Evolutionary conservation across 2,329 filamentous ascomycete genomes (phyloP), one percentile per base, ranked within the genome.

Genomic region (Colletotrichum sp.): DNA sequence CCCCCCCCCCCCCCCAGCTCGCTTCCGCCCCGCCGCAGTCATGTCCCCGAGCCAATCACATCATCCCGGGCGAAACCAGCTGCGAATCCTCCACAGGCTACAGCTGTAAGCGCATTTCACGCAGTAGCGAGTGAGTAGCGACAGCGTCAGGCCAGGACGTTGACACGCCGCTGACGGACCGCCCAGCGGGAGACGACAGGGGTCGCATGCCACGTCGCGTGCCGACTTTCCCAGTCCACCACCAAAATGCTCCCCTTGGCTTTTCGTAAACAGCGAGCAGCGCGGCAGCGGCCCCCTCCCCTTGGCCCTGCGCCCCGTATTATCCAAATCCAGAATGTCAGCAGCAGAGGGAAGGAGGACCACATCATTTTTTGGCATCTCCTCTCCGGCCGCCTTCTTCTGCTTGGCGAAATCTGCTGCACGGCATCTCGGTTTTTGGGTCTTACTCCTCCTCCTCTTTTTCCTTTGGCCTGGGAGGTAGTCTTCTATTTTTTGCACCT

Each of bases 201-300:
- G 71, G 34, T 70, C 55, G 67, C 62, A 55, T 71, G 71, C 71
- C 71, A 73, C 55, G 67, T 73, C 68, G 68, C 71, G 71, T 73
- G 71, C 71, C 68, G 71, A 51, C 61, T 71, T 71, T 73, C 62
- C 71, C 68, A 73, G 55, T 57, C 55, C 55, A 63, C 57, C 47
- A 38, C 43, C 70, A 51, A 24, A 59, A 69, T 58, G 38, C 16
- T 16, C 47, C 31, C 34, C 71, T 66, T 73, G 70, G 70, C 70
- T 54, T 18, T 59, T 31, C 27, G 29, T 59, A 18, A 31, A n/a
- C 33, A 21, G 55, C 54, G 57, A 69, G 29, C 18, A 18, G 7
- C 54, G 38, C 38, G 38, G 18, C 38, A 43, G 38, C 38, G 38
- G 18, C 18, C 38, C 36, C 38, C 38, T 43, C 38, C 54, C 54